Percentiles rank a stretch among this genome's conserved stretches.
Evolutionary conservation across 2,329 filamentous ascomycete species (phyloP).

Genomic region (Mycosphaerella sp.): DNA sequence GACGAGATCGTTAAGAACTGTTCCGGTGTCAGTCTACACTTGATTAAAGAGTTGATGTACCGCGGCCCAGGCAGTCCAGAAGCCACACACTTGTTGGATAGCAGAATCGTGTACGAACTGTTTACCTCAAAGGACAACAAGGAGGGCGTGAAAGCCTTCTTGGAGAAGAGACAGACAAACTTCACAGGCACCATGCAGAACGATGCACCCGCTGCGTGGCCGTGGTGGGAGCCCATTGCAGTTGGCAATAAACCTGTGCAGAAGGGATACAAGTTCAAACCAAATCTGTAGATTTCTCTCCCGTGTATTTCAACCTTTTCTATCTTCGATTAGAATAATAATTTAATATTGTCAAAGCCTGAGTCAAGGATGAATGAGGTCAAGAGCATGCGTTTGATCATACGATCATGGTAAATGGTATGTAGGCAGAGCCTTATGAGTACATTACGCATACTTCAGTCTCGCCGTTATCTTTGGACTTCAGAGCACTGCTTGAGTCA

Average conservation of each 20-base stretch:
- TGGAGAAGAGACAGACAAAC: slow-evolving; percentile 59
- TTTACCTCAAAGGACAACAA: slow-evolving; percentile 57
- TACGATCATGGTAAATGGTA: too few relatives aligned
- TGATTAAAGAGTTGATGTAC: slow-evolving; percentile 69
- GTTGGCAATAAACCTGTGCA: slow-evolving; percentile 38
- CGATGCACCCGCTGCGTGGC: slow-evolving; percentile 55
- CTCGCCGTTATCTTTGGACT: too few relatives aligned
- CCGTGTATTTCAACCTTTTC: background rate
- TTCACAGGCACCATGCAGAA: slow-evolving; percentile 57
- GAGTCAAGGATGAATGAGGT: too few relatives aligned
- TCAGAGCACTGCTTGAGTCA: background rate
- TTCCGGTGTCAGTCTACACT: slow-evolving; percentile 54
- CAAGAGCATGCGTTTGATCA: too few relatives aligned
- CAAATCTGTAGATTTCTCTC: slow-evolving; percentile 23
- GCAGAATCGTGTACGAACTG: slow-evolving; percentile 55
- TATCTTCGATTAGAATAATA: background rate
- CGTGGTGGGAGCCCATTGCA: slow-evolving; percentile 60
- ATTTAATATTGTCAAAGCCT: too few relatives aligned
- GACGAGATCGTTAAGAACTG: slow-evolving; percentile 61
- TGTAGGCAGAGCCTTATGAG: too few relatives aligned
- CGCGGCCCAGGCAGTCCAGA: slow-evolving; percentile 55
- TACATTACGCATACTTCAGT: too few relatives aligned
- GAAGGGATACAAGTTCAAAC: slow-evolving; percentile 23
- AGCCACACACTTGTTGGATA: slow-evolving; percentile 64
- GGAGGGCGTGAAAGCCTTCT: slow-evolving; percentile 62